phyloP scores from a whole-genome alignment of 2,329 filamentous ascomycete genomes.

The Monosporascus sp. region DNA sequence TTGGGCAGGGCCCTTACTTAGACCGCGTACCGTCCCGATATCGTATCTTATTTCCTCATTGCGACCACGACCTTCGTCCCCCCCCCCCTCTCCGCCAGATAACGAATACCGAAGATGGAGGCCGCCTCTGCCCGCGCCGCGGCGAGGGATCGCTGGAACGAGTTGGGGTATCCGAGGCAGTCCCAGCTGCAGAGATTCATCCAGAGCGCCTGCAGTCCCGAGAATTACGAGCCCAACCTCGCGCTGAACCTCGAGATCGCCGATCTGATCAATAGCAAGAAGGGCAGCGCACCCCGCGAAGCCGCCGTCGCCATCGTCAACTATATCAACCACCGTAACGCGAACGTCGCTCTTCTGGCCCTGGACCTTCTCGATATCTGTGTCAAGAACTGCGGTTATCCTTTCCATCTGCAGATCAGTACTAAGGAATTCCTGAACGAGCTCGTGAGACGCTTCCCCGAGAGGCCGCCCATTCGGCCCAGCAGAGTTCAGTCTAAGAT shows the following conservation, averaged over 20 bases:
- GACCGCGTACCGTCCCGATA: not conserved
- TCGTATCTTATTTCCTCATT: not conserved
- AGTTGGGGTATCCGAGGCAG: conserved; percentile 69
- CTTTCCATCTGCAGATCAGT: conserved; percentile 96
- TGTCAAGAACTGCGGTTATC: conserved; percentile 99
- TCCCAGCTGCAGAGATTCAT: conserved; percentile 94
- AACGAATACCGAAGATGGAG: conserved; percentile 61
- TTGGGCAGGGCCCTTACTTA: not conserved
- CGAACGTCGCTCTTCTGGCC: conserved; percentile 87
- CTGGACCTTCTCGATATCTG: conserved; percentile 94
- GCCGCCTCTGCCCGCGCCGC: conserved; percentile 93
- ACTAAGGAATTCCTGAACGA: conserved; percentile 99
- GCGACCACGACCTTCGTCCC: not conserved
- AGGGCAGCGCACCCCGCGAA: conserved; percentile 91
- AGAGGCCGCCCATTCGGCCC: conserved; percentile 80
- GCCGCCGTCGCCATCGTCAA: conserved; percentile 88
- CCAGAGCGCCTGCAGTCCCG: conserved; percentile 90
- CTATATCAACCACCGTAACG: conserved; percentile 94
- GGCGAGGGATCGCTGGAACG: conserved; percentile 87
- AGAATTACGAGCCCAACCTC: conserved; percentile 97
- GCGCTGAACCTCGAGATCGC: conserved; percentile 94
- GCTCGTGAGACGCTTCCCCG: conserved; percentile 90
- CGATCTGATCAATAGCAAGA: conserved; percentile 95
- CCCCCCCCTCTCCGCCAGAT: not conserved
- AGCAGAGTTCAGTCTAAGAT: conserved; percentile 89